Conservation (phyloP, 305 asterid species). For the Withania somnifera region DNA sequence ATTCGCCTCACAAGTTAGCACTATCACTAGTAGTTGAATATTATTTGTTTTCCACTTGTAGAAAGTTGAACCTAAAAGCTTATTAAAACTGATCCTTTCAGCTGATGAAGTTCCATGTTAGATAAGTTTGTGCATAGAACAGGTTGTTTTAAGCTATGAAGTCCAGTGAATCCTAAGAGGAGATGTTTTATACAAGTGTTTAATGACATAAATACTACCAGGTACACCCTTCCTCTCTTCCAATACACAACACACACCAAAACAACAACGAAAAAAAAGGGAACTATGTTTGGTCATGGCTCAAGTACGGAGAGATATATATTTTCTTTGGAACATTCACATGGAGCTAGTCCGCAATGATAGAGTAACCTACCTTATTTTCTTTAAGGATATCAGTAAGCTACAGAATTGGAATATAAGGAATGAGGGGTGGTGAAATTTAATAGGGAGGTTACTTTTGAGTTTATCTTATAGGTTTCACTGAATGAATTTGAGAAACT, state of each 20-base stretch:
- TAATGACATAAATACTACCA: background rate
- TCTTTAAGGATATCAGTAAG: background rate
- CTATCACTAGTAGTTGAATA: background rate
- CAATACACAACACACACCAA: too few species aligned
- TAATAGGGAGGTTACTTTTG: too few species aligned
- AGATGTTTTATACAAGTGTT: too few species aligned
- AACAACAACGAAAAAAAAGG: background rate
- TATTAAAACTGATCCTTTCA: constrained; percentile 64
- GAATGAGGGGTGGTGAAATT: too few species aligned
- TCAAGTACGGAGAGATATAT: background rate
- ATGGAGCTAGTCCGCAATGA: background rate
- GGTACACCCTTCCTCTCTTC: background rate
- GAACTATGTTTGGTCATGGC: background rate
- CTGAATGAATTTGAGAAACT: too few species aligned
- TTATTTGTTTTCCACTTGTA: constrained; percentile 7
- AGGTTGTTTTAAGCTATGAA: too few species aligned
- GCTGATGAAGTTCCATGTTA: constrained; percentile 70
- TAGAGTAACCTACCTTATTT: background rate
- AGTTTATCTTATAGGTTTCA: too few species aligned
- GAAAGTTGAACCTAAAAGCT: constrained; percentile 76
- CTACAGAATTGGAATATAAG: background rate
- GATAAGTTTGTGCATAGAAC: too few species aligned
- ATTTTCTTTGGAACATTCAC: background rate
- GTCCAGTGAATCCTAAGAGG: too few species aligned
- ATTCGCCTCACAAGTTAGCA: background rate